Evolutionary conservation across 495 filamentous ascomycete genomes (phyloP).

Genomic region (Neurospora terricola): DNA sequence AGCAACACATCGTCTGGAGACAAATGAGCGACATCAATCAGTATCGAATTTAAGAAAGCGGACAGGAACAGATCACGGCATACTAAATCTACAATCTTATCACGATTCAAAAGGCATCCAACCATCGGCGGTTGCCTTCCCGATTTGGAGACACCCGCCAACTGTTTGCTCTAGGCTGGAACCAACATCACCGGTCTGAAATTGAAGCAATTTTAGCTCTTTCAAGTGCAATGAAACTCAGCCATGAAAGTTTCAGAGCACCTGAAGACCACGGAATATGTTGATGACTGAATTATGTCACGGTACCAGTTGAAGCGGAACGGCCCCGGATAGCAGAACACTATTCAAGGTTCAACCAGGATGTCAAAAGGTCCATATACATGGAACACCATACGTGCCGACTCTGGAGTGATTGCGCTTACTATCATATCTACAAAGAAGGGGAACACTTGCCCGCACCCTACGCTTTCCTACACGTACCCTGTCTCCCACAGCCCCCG

Average conservation of each 20-base stretch:
- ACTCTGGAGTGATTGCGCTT: neutral
- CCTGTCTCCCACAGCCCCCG: neutral
- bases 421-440: neutral
- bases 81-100: neutral
- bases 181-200: neutral
- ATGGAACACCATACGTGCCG: neutral
- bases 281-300: neutral
- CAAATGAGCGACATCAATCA: neutral
- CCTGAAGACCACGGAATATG: neutral
- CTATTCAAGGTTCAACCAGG: neutral
- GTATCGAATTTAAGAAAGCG: neutral
- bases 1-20: neutral
- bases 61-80: neutral
- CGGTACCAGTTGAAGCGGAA: neutral
- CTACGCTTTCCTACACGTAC: neutral
- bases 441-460: neutral
- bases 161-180: neutral
- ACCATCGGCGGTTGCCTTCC: neutral
- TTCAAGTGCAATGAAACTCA: neutral
- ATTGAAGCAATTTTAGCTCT: neutral
- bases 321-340: neutral
- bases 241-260: neutral
- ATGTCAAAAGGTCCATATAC: neutral
- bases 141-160: neutral
- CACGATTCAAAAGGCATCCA: neutral